Conservation (phyloP, 2,329 filamentous ascomycete genomes). For the Pseudohalonectria lignicola region DNA sequence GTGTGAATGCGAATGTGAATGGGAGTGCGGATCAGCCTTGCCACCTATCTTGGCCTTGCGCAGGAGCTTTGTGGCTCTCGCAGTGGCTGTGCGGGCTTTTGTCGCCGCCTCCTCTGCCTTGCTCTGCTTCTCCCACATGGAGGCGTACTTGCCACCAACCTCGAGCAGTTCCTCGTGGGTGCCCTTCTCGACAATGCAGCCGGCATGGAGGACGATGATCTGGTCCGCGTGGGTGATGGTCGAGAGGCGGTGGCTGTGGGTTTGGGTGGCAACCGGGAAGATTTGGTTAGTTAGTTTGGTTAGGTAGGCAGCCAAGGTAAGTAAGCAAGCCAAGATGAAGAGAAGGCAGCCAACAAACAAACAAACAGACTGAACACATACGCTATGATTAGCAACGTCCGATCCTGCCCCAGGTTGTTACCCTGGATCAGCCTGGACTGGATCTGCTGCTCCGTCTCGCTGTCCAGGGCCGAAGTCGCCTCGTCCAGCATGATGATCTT, state of each 20-base stretch:
- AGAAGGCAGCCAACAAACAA: no score
- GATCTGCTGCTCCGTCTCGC: conserved; percentile 47
- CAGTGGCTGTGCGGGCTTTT: conserved; percentile 36
- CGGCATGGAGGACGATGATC: conserved; percentile 13
- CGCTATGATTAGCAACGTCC: conserved; percentile 92
- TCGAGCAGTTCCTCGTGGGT: conserved; percentile 62
- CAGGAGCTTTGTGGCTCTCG: conserved; percentile 30
- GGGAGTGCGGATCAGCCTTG: conserved; percentile 6
- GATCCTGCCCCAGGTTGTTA: conserved; percentile 59
- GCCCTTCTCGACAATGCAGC: conserved; percentile 11
- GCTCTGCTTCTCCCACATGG: conserved; percentile 87
- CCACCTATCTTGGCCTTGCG: conserved; percentile 36
- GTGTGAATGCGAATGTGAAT: no score
- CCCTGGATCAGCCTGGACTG: conserved; percentile 56
- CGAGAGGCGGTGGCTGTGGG: conserved; percentile 64
- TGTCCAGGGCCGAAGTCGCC: conserved; percentile 58
- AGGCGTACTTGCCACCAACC: conserved; percentile 61
- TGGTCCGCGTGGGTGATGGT: conserved; percentile 29
- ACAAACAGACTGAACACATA: no score
- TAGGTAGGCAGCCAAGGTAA: no score
- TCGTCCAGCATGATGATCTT: conserved; percentile 63
- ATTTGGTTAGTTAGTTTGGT: no score
- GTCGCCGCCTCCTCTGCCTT: conserved; percentile 61
- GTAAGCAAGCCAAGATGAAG: not conserved
- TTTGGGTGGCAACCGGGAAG: no score